Evolutionary conservation across 495 filamentous ascomycete genomes (phyloP), one percentile per base, ranked within the genome.

Genomic region (Physcia stellaris): DNA sequence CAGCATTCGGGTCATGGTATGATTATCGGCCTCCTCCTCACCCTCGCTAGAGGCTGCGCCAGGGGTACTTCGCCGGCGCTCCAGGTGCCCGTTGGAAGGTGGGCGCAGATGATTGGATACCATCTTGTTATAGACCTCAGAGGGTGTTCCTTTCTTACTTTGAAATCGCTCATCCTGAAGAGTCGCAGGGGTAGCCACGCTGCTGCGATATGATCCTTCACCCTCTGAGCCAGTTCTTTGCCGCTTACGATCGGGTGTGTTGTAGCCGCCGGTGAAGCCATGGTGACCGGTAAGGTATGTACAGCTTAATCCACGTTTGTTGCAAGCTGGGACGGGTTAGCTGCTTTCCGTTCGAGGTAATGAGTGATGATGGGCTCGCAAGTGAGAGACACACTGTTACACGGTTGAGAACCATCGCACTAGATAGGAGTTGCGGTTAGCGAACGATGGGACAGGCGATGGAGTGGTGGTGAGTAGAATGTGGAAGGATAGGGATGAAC

Each of bases 341-440:
- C 0, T 28, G 15, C n/a, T 21, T 34, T 22, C 20, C 12, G 3
- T 23, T 2, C 12, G 2, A 12, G 20, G 24, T 24, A 22, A 15
- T 18, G 29, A 5, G 26, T n/a, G 4, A 24, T 13, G 11, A 17
- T 12, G 11, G 5, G 11, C 20, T 11, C 9, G 38, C 19, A 18
- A 34, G 7, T 5, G 20, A 16, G 35, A 18, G n/a, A 13, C n/a
- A 13, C n/a, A 19, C 77, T 81, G 35, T 72, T 73, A 50, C 80
- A 85, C 19, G 77, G 79, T 39, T 70, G 70, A 40, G 73, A 55
- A 35, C 79, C 79, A 57, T 85, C 80, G 58, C 80, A 83, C 70
- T 76, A 27, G 21, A 30, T 19, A 41, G 17, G 40, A 41, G 42
- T 20, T 26, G 29, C 40, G 33, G 34, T 18, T 32, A 47, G 23